A percentile compares a stretch with the other conserved stretches of the same genome.
Conservation (phyloP, 176 grass and related monocot species). For the Oryza meridionalis region DNA sequence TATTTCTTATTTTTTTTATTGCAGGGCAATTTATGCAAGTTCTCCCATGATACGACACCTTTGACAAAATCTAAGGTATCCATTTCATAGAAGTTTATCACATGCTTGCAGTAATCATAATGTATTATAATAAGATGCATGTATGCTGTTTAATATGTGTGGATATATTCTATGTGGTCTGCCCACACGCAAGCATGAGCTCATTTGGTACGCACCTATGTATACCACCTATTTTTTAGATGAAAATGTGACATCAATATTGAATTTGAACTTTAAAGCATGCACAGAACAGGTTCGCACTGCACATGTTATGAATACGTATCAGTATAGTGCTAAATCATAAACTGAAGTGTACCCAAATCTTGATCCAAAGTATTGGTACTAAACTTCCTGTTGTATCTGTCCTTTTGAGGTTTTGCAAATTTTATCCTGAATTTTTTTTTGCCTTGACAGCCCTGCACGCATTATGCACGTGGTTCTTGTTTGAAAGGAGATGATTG, state of each 20-base stretch:
- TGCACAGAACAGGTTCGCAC: background rate
- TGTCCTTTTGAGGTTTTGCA: constrained; percentile 15
- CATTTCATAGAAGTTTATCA: constrained; percentile 1
- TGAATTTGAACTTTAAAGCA: background rate
- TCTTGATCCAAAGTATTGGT: constrained; percentile 8
- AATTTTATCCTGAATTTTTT: constrained; percentile 37
- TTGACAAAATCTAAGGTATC: constrained; percentile 90
- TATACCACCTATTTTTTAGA: constrained; percentile 14
- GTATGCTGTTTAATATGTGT: constrained; percentile 11
- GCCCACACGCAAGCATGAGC: background rate
- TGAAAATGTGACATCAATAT: background rate
- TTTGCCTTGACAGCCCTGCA: constrained; percentile 63
- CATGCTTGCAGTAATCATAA: constrained; percentile 6
- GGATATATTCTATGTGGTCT: background rate
- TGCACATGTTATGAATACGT: constrained; percentile 7
- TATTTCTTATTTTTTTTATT: constrained; percentile 44
- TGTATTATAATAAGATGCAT: constrained; percentile 25
- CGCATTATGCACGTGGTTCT: constrained; percentile 74
- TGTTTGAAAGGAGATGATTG: constrained; percentile 97
- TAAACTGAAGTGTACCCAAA: constrained; percentile 8
- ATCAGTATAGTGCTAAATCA: constrained; percentile 6
- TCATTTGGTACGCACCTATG: background rate
- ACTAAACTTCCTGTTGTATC: constrained; percentile 3
- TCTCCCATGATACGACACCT: constrained; percentile 86
- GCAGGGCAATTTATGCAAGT: constrained; percentile 83